phyloP scores from a whole-genome alignment of 2,329 filamentous ascomycete genomes.

The Aspergillus jensenii region DNA sequence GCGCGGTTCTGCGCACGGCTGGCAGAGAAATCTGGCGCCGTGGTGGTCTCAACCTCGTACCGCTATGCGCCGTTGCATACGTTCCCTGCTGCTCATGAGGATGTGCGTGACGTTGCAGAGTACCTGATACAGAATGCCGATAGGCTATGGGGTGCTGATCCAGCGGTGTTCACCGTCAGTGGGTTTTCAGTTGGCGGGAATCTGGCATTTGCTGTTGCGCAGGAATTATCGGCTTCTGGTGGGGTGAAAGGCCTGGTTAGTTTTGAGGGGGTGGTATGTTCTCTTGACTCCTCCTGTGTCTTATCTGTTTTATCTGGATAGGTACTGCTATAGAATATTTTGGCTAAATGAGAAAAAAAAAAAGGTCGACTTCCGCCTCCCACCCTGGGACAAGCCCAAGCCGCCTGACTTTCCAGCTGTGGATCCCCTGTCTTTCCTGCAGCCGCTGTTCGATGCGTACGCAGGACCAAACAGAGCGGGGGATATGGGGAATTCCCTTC shows the following conservation, averaged over 20 bases:
- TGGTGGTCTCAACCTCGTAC: slow-evolving; percentile 42
- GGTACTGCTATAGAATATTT: too few relatives aligned
- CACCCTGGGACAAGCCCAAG: slow-evolving; percentile 43
- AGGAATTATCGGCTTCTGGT: slow-evolving; percentile 21
- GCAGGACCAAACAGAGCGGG: slow-evolving; percentile 23
- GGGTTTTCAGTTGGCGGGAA: slow-evolving; percentile 49
- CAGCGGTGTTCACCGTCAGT: slow-evolving; percentile 43
- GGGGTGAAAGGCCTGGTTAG: slow-evolving; percentile 41
- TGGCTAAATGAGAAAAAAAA: background rate
- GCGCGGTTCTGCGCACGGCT: slow-evolving; percentile 23
- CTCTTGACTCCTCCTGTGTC: background rate
- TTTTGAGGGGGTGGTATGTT: slow-evolving; percentile 38
- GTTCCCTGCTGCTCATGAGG: slow-evolving; percentile 45
- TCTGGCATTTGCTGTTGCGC: slow-evolving; percentile 39
- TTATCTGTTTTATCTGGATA: too few relatives aligned
- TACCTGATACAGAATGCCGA: slow-evolving; percentile 44
- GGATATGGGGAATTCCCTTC: slow-evolving; percentile 5
- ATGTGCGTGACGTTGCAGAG: slow-evolving; percentile 45
- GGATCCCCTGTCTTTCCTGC: slow-evolving; percentile 42
- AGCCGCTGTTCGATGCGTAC: slow-evolving; percentile 49
- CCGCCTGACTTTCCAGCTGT: slow-evolving; percentile 32
- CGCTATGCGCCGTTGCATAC: slow-evolving; percentile 42
- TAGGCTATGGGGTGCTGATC: slow-evolving; percentile 22
- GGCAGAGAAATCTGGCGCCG: slow-evolving; percentile 41
- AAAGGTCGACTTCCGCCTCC: slow-evolving; percentile 40